Evolutionary conservation across 1,139 yeast species (phyloP), one percentile per base, ranked within the genome.

Genomic region (Meyerozyma elateridarum): DNA sequence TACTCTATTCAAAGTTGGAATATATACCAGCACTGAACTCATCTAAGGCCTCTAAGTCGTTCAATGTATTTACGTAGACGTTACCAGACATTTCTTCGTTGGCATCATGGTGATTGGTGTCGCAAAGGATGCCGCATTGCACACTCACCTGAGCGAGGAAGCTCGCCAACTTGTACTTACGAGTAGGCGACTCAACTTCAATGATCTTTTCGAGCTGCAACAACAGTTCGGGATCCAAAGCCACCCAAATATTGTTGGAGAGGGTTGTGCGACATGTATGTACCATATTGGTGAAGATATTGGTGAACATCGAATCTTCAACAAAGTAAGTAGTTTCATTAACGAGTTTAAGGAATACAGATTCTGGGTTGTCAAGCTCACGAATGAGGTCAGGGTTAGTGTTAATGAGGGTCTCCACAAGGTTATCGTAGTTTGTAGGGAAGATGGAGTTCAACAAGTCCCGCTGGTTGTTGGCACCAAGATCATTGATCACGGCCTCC

Each of bases 21-120:
- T 89, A 89, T 7, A 89, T 91, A 46, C 88, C 73, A 4, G 96
- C 96, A 58, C 95, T 80, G 47, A 89, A 73, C 39, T 88, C 95
- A 45, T 85, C 94, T 40, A 89, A 70, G 40, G 79, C 88, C 16
- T 76, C 79, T 20, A 76, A 63, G 34, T 68, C 65, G 49, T 76
- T 76, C 48, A 78, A 51, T 25, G 60, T 60, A 49, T 64, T 65
- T 28, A 68, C 49, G 44, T 59, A 68, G 13, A 56, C 53, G 42
- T 68, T 68, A 8, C 73, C 73, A 5, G 67, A 53, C 28, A 69
- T 51, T 27, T 59, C 65, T 15, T 52, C 53, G 17, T 55, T 22
- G 9, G 29, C 36, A 2, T 33, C 36, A 11, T 37, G 31, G 40
- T 51, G 51, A 35, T 64, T 59, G 35, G 59, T 60, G 39, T 66